A percentile compares a stretch with the other conserved stretches of the same genome.
These are phyloP conservation scores for Trichoderma sp. DNA, from an alignment of 2,329 filamentous ascomycete species.

Conservation along the genomic window DNA sequence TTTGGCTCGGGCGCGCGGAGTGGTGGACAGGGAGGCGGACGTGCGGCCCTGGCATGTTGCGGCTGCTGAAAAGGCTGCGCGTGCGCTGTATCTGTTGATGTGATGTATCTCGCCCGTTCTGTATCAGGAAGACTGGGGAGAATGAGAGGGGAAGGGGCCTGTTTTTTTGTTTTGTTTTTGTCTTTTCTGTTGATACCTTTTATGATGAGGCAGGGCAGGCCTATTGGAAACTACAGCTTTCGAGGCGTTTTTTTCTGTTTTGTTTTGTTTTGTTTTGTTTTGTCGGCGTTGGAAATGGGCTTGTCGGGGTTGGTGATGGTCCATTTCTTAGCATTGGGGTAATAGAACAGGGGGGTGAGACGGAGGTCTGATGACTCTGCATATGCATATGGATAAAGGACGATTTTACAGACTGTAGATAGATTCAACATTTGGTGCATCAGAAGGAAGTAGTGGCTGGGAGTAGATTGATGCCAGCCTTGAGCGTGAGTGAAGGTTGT, in stretches of 20 bases:
- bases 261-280: not conserved
- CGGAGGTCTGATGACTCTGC: not conserved
- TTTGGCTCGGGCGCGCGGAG: constrained; percentile 66
- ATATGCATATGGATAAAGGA: constrained; percentile 19
- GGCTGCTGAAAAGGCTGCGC: constrained; percentile 68
- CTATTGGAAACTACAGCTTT: constrained; percentile 6
- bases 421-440: constrained; percentile 6
- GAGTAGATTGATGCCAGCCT: not conserved
- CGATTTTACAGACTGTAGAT: constrained; percentile 8
- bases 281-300: constrained; percentile 23
- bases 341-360: constrained; percentile 13
- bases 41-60: constrained; percentile 79
- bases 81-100: constrained; percentile 66
- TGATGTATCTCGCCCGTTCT: constrained; percentile 42
- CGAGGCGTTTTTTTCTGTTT: constrained; percentile 13
- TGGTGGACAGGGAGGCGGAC: constrained; percentile 60
- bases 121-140: not conserved
- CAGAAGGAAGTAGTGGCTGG: not conserved
- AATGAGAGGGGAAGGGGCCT: not conserved
- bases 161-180: not conserved
- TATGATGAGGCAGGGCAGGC: not conserved
- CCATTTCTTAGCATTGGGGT: not conserved
- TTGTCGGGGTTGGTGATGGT: constrained; percentile 4
- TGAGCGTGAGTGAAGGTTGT: not conserved
- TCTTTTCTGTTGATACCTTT: constrained; percentile 18